Conservation (phyloP, 2,329 filamentous ascomycete species). For the Stachybotrys chlorohalonatus region DNA sequence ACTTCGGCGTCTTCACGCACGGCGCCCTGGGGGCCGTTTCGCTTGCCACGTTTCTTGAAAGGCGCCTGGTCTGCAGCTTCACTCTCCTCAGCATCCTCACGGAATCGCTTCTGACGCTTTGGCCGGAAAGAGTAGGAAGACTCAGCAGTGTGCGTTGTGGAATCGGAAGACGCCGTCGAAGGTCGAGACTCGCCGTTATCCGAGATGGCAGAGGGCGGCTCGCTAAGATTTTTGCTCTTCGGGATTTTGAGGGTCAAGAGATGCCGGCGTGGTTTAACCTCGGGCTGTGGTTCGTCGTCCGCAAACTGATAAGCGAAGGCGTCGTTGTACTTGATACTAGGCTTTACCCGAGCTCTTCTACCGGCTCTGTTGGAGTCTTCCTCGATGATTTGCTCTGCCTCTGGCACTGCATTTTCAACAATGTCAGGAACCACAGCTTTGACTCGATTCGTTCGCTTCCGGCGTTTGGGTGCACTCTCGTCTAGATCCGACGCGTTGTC, state of each 20-base stretch:
- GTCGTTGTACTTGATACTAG: conserved; percentile 17
- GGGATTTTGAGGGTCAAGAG: conserved; percentile 30
- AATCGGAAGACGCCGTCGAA: conserved; percentile 43
- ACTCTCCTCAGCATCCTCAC: conserved; percentile 35
- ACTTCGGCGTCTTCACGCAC: conserved; percentile 3
- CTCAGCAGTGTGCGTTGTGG: conserved; percentile 36
- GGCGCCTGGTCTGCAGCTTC: conserved; percentile 26
- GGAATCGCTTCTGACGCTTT: conserved; percentile 46
- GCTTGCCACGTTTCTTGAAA: conserved; percentile 27
- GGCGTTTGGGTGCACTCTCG: conserved; percentile 14
- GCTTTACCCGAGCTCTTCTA: conserved; percentile 15
- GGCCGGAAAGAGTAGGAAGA: conserved; percentile 45
- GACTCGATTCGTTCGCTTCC: conserved; percentile 18
- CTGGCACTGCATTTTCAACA: conserved; percentile 13
- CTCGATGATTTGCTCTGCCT: conserved; percentile 5
- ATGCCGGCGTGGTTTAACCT: conserved; percentile 20
- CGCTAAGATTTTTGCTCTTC: conserved; percentile 28
- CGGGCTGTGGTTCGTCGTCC: conserved; percentile 15
- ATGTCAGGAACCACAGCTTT: conserved; percentile 13
- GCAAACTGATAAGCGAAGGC: conserved; percentile 14
- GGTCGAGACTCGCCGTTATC: conserved; percentile 40
- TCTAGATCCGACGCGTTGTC: conserved; percentile 23
- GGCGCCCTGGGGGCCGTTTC: conserved; percentile 8
- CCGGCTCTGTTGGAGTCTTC: conserved; percentile 12
- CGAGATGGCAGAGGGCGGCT: conserved; percentile 24